Evolutionary conservation across 2,329 filamentous ascomycete species (phyloP).

Genomic region (Truncatella angustata): DNA sequence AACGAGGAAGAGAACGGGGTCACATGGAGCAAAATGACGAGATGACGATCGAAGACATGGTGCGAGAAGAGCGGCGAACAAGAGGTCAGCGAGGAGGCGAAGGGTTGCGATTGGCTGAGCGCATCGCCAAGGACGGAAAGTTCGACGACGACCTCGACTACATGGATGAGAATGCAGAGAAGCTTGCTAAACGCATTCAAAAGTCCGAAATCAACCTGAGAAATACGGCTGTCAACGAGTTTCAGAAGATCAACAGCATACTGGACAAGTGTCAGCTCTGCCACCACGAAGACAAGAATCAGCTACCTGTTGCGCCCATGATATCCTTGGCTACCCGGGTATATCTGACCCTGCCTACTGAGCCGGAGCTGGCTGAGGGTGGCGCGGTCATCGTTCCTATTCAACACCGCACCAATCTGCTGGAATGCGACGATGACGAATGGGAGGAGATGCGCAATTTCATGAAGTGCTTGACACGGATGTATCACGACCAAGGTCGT

Average conservation of each 20-base stretch:
- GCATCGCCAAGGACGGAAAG: slow-evolving; percentile 89
- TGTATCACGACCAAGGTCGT: slow-evolving; percentile 91
- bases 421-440: slow-evolving; percentile 98
- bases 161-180: slow-evolving; percentile 93
- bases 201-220: slow-evolving; percentile 86
- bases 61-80: slow-evolving; percentile 87
- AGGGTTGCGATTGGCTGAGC: slow-evolving; percentile 78
- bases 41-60: slow-evolving; percentile 96
- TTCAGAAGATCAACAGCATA: slow-evolving; percentile 83
- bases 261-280: slow-evolving; percentile 88
- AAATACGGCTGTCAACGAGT: slow-evolving; percentile 82
- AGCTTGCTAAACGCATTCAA: slow-evolving; percentile 82
- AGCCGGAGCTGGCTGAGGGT: slow-evolving; percentile 81
- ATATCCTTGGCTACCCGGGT: slow-evolving; percentile 82
- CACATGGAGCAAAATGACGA: slow-evolving; percentile 88
- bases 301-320: slow-evolving; percentile 78
- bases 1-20: slow-evolving; percentile 80
- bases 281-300: slow-evolving; percentile 77
- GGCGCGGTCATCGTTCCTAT: slow-evolving; percentile 88
- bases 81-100: slow-evolving; percentile 76
- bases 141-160: slow-evolving; percentile 94
- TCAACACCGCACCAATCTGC: slow-evolving; percentile 80
- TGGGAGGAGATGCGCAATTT: slow-evolving; percentile 99
- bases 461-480: slow-evolving; percentile 91
- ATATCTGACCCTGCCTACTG: slow-evolving; percentile 84